These are phyloP conservation scores for Populus pruinosa DNA, from an alignment of 345 rosid genomes.

Conservation along the genomic window DNA sequence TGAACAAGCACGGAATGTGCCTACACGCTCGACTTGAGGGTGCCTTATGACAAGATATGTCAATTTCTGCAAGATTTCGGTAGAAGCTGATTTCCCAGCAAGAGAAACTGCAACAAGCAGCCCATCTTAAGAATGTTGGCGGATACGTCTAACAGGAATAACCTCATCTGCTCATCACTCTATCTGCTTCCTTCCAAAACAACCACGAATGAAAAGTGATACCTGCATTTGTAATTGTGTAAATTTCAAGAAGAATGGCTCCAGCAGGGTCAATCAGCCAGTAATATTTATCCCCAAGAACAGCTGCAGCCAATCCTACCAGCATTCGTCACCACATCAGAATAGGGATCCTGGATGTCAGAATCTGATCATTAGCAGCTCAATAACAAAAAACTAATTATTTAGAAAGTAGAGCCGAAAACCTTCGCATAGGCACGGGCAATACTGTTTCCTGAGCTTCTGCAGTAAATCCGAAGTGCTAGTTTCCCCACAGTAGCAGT, in stretches of 20 bases:
- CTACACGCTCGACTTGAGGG: conserved; percentile 67
- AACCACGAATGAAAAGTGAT: not conserved
- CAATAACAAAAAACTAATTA: not conserved
- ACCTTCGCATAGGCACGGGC: conserved; percentile 96
- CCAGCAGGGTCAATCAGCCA: conserved; percentile 97
- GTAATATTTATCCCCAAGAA: conserved; percentile 63
- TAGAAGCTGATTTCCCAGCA: conserved; percentile 87
- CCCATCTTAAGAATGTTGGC: not conserved
- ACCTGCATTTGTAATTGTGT: conserved; percentile 86
- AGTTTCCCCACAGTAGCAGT: conserved; percentile 71
- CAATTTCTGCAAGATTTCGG: conserved; percentile 70
- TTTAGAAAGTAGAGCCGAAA: not conserved
- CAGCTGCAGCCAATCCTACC: conserved; percentile 77
- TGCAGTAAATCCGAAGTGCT: conserved; percentile 81
- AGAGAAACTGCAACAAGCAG: conserved; percentile 55
- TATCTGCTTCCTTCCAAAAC: not conserved
- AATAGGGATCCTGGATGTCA: conserved; percentile 70
- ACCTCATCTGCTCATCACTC: not conserved
- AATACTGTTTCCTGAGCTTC: conserved; percentile 60
- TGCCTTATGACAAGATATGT: conserved; percentile 74
- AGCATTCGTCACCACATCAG: conserved; percentile 82
- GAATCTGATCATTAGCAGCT: not conserved
- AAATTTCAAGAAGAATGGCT: conserved; percentile 73
- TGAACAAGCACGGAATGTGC: conserved; percentile 88
- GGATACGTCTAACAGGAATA: not conserved